phyloP scores from a whole-genome alignment of 257 asterid genomes.

The Fraxinus quadrangulata region DNA sequence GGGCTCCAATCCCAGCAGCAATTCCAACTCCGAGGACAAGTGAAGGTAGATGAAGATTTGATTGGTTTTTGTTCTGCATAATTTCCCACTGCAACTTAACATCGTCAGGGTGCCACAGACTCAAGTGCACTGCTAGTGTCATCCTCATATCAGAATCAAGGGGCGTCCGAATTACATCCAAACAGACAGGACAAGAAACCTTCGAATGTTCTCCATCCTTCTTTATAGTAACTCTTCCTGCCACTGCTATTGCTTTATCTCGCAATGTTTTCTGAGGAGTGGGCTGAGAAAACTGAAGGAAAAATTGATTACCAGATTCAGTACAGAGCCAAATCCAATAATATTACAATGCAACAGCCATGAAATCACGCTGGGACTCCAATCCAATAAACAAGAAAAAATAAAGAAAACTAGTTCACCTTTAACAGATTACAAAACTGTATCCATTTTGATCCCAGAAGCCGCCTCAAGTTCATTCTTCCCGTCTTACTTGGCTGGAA shows the following conservation, averaged over 20 bases:
- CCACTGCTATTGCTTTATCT: slow-evolving; percentile 73
- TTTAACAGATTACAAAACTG: slow-evolving; percentile 47
- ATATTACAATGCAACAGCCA: not conserved
- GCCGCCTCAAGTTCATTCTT: slow-evolving; percentile 41
- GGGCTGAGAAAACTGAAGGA: slow-evolving; percentile 45
- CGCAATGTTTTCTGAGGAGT: slow-evolving; percentile 39
- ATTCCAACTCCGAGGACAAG: slow-evolving; percentile 61
- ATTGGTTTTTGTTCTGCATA: slow-evolving; percentile 51
- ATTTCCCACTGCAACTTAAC: slow-evolving; percentile 77
- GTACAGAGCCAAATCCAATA: not conserved
- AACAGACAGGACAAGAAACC: slow-evolving; percentile 83
- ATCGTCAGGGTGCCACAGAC: slow-evolving; percentile 89
- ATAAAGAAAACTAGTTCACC: slow-evolving; percentile 35
- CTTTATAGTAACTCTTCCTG: slow-evolving; percentile 59
- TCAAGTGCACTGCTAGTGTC: slow-evolving; percentile 78
- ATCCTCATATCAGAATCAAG: slow-evolving; percentile 49
- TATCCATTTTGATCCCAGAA: slow-evolving; percentile 50
- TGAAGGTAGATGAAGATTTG: slow-evolving; percentile 62
- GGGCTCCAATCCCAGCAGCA: slow-evolving; percentile 63
- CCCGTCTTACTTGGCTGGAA: not conserved
- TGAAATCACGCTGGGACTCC: not conserved
- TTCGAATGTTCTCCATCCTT: slow-evolving; percentile 39
- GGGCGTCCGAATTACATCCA: slow-evolving; percentile 35
- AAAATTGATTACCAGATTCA: not conserved
- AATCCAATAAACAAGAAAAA: slow-evolving; percentile 5